A percentile compares a stretch with the other conserved stretches of the same genome.
phyloP scores from a whole-genome alignment of 768 basidiomycete species.

The Kockovaella imperatae region DNA sequence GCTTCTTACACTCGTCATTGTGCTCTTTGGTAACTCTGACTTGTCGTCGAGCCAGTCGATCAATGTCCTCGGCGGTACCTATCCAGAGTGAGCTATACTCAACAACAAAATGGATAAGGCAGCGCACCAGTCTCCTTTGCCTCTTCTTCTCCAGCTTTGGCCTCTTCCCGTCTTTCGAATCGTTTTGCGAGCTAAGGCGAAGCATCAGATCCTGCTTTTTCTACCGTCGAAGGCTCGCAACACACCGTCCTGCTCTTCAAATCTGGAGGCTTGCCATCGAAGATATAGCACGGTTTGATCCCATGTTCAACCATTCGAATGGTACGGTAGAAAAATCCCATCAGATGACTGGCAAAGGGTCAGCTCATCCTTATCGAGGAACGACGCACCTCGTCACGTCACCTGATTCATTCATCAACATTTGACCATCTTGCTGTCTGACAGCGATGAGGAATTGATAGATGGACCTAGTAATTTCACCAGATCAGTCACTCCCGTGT shows the following conservation, averaged over 20 bases:
- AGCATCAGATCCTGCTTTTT: not conserved
- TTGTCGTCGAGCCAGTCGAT: slow-evolving; percentile 77
- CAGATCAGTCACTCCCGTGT: not conserved
- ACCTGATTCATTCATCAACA: slow-evolving; percentile 93
- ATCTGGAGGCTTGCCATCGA: slow-evolving; percentile 97
- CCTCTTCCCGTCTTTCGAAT: slow-evolving; percentile 82
- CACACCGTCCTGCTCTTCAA: slow-evolving; percentile 92
- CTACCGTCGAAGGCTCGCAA: slow-evolving; percentile 24
- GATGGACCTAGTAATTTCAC: slow-evolving; percentile 23
- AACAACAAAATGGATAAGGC: not conserved
- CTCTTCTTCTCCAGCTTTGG: slow-evolving; percentile 89
- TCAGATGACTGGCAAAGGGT: slow-evolving; percentile 64
- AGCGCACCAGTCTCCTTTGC: slow-evolving; percentile 78
- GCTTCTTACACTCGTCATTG: slow-evolving; percentile 83
- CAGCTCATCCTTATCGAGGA: slow-evolving; percentile 1
- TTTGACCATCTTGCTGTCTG: slow-evolving; percentile 88
- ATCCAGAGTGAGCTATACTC: not conserved
- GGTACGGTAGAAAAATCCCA: slow-evolving; percentile 98
- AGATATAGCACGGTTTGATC: slow-evolving; percentile 95
- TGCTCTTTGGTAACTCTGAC: slow-evolving; percentile 94
- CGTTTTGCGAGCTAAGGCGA: slow-evolving; percentile 82
- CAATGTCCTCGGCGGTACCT: slow-evolving; percentile 86
- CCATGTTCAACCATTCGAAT: slow-evolving; percentile 98
- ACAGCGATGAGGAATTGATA: slow-evolving; percentile 93
- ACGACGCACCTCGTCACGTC: slow-evolving; percentile 71